Percentiles rank a stretch among this genome's conserved stretches.
Evolutionary conservation across 106 monocot species (phyloP).

Genomic region (Narthecium ossifragum): DNA sequence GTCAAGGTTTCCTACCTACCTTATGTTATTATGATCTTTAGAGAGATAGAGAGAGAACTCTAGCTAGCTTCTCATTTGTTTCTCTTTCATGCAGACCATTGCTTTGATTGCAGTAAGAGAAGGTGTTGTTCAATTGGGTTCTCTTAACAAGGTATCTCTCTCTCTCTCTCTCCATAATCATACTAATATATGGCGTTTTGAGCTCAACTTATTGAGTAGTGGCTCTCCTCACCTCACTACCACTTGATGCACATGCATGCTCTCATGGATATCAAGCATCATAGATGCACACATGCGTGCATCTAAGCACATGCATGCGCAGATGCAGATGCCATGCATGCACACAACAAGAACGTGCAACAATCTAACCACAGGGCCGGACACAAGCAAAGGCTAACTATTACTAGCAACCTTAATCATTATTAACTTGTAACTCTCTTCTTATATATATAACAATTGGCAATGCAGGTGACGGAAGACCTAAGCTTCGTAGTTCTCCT

Average conservation of each 20-base stretch:
- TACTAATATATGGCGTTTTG: neutral
- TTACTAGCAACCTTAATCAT: no score
- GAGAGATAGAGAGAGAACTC: no score
- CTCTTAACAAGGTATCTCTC: conserved; percentile 66
- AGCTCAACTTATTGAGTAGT: neutral
- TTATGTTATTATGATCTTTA: no score
- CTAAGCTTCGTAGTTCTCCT: conserved; percentile 72
- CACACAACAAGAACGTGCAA: no score
- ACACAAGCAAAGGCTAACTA: no score
- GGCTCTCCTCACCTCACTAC: conserved; percentile 3
- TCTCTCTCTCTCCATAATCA: conserved; percentile 19
- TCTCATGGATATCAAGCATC: neutral
- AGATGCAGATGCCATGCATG: neutral
- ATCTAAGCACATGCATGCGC: conserved; percentile 3
- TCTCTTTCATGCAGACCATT: conserved; percentile 68
- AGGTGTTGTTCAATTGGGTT: conserved; percentile 93
- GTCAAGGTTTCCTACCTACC: conserved; percentile 50
- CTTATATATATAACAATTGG: no score
- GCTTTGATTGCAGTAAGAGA: conserved; percentile 91
- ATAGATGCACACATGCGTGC: neutral
- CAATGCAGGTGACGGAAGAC: conserved; percentile 70
- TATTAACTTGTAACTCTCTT: no score
- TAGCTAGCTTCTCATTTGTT: neutral
- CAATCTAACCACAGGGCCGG: no score
- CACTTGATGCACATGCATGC: neutral